A percentile compares a stretch with the other conserved stretches of the same genome.
Evolutionary conservation across 176 grass and related monocot genomes (phyloP).

Genomic region (Carex kokanica): DNA sequence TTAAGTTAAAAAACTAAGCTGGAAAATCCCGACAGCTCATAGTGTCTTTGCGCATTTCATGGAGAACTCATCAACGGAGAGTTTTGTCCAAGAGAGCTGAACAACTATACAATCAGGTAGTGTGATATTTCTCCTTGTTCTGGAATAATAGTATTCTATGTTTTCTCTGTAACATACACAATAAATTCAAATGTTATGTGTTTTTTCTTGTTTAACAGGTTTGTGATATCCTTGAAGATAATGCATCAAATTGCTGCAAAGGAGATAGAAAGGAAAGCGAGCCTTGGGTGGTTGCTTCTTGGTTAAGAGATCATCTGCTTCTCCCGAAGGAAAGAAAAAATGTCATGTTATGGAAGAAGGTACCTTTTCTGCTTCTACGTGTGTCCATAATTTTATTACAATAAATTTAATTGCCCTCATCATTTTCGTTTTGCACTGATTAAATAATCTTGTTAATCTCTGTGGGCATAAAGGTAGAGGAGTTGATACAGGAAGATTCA

Average conservation of each 20-base stretch:
- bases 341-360: slow-evolving; percentile 78
- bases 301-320: slow-evolving; percentile 81
- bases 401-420: not conserved
- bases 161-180: not conserved
- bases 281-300: slow-evolving; percentile 73
- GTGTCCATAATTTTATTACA: slow-evolving; percentile 16
- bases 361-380: slow-evolving; percentile 19
- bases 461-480: slow-evolving; percentile 64
- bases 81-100: slow-evolving; percentile 48
- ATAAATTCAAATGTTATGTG: not conserved
- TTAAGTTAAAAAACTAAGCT: slow-evolving; percentile 5
- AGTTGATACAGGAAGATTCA: slow-evolving; percentile 81
- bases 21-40: slow-evolving; percentile 48
- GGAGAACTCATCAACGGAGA: slow-evolving; percentile 38
- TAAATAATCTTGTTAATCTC: not conserved
- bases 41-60: slow-evolving; percentile 41
- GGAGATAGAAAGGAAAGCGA: slow-evolving; percentile 37
- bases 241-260: slow-evolving; percentile 32
- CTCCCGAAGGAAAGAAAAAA: slow-evolving; percentile 70
- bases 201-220: slow-evolving; percentile 47
- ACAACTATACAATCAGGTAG: slow-evolving; percentile 68
- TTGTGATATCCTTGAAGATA: slow-evolving; percentile 93
- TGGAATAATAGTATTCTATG: not conserved
- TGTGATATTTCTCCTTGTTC: not conserved
- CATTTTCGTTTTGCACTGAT: not conserved